Conservation (phyloP, 2,329 filamentous ascomycete species). For the Exophiala sp. region DNA sequence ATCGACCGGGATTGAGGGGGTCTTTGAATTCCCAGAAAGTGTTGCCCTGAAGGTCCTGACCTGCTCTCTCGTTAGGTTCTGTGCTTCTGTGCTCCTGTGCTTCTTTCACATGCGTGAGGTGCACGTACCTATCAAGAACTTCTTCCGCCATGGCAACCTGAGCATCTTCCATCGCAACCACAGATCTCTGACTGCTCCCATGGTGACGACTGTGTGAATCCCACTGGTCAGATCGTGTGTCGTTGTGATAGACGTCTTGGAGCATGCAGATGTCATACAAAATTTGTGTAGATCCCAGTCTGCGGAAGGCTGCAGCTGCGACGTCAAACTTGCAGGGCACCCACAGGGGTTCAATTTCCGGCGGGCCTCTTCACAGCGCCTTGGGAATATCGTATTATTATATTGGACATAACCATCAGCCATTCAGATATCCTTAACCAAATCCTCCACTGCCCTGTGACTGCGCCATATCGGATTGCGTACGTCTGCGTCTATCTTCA, state of each 20-base stretch:
- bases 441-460: not conserved
- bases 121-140: constrained; percentile 51
- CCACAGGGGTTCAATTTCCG: constrained; percentile 10
- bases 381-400: too few relatives aligned
- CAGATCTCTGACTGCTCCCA: constrained; percentile 42
- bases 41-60: constrained; percentile 57
- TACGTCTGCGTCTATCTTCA: too few relatives aligned
- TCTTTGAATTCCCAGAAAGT: constrained; percentile 64
- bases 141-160: constrained; percentile 56
- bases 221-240: constrained; percentile 7
- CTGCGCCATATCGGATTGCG: not conserved
- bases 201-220: constrained; percentile 21
- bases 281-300: not conserved
- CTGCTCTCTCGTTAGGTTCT: constrained; percentile 33
- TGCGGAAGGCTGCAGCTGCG: constrained; percentile 5
- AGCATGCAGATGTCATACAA: not conserved
- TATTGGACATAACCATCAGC: too few relatives aligned
- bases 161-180: constrained; percentile 61
- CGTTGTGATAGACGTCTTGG: not conserved
- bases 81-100: not conserved
- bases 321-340: constrained; percentile 17
- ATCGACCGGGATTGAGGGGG: constrained; percentile 47
- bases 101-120: not conserved
- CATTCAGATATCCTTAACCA: constrained; percentile 2
- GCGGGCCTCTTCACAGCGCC: not conserved